phyloP scores from a whole-genome alignment of 495 filamentous ascomycete genomes.

The Talaromyces wortmannii region DNA sequence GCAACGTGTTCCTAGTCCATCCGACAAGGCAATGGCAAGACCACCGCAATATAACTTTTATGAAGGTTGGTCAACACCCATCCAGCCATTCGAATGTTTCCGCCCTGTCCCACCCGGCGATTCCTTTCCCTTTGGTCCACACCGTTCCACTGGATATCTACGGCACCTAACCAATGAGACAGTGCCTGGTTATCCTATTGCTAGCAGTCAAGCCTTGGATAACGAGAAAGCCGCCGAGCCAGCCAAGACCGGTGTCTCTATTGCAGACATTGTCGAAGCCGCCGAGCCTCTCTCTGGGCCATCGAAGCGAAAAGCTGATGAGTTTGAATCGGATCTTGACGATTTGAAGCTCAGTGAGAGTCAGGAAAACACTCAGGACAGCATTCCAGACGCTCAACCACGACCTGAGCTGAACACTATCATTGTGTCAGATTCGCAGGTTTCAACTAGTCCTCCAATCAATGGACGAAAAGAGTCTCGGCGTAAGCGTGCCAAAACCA shows the following conservation, averaged over 20 bases:
- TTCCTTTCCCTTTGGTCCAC: constrained; percentile 2
- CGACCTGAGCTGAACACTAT: neutral
- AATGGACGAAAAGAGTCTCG: constrained; percentile 3
- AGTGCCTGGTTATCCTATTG: neutral
- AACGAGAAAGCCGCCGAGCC: neutral
- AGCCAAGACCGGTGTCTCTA: constrained; percentile 5
- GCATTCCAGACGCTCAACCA: constrained; percentile 21
- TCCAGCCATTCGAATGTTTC: neutral
- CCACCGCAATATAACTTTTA: neutral
- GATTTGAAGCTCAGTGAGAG: neutral
- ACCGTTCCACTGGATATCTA: constrained; percentile 3
- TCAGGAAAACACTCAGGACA: constrained; percentile 1
- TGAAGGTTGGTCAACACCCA: neutral
- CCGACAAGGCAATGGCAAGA: constrained; percentile 22
- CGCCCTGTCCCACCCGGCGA: neutral
- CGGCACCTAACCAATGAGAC: neutral
- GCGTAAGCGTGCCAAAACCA: constrained; percentile 23
- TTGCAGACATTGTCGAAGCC: constrained; percentile 9
- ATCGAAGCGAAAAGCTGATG: constrained; percentile 31
- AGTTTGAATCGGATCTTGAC: constrained; percentile 3
- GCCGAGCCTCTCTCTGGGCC: neutral
- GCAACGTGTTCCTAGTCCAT: constrained; percentile 20
- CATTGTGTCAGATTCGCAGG: neutral
- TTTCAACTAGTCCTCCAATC: neutral
- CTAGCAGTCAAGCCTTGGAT: neutral